Evolutionary conservation across 2,329 filamentous ascomycete genomes (phyloP).

Genomic region (Diaporthe australafricana): DNA sequence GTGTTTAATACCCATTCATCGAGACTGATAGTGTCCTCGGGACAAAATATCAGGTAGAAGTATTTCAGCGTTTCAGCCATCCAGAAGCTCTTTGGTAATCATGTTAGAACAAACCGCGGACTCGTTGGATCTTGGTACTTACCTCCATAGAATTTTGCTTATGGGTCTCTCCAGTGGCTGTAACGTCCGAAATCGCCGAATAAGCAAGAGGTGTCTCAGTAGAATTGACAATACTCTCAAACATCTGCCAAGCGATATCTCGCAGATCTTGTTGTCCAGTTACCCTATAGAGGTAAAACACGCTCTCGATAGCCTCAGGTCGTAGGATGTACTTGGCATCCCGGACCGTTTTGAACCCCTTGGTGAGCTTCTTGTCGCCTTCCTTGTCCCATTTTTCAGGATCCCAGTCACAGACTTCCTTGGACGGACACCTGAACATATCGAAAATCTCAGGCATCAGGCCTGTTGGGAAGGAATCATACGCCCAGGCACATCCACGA

Average conservation of each 20-base stretch:
- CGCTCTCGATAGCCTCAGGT: constrained; percentile 75
- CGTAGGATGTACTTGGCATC: constrained; percentile 63
- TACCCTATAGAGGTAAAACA: constrained; percentile 72
- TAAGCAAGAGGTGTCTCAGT: constrained; percentile 64
- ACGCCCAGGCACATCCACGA: constrained; percentile 63
- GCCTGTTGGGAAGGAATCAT: constrained; percentile 60
- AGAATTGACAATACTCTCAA: constrained; percentile 61
- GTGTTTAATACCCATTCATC: constrained; percentile 66
- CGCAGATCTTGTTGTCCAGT: constrained; percentile 66
- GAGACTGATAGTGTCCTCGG: constrained; percentile 65
- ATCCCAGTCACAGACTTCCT: constrained; percentile 48
- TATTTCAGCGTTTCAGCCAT: constrained; percentile 63
- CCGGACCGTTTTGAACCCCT: constrained; percentile 42
- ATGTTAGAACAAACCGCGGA: background rate
- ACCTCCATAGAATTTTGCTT: constrained; percentile 72
- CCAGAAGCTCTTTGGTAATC: constrained; percentile 55
- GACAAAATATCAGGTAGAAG: constrained; percentile 72
- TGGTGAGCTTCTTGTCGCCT: constrained; percentile 40
- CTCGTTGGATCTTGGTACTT: too few species aligned
- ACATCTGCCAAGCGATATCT: constrained; percentile 74
- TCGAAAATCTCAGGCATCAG: constrained; percentile 66
- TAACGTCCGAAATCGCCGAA: constrained; percentile 65
- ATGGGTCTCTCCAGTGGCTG: constrained; percentile 45
- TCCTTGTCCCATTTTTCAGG: constrained; percentile 47
- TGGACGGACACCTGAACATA: constrained; percentile 51